A percentile compares a stretch with the other conserved stretches of the same genome.
These are phyloP conservation scores for Nicotiana rustica DNA, from an alignment of 305 asterid species.

Conservation along the genomic window DNA sequence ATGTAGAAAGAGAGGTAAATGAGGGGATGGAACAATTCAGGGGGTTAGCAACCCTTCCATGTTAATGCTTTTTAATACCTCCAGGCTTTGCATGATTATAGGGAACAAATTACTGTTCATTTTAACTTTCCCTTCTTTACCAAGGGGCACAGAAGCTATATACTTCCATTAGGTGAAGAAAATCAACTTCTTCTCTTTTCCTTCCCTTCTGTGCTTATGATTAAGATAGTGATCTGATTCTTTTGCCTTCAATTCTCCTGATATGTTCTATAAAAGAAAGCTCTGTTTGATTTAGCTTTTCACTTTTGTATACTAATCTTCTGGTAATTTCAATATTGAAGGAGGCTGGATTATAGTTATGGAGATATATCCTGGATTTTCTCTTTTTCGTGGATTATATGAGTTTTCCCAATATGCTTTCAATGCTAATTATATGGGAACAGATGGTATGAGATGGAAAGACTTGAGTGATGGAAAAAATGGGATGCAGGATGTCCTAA, in stretches of 20 bases:
- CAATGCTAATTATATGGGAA: constrained; percentile 75
- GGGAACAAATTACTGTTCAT: constrained; percentile 4
- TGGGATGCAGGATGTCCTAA: constrained; percentile 76
- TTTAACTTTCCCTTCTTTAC: constrained; percentile 1
- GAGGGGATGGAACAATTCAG: constrained; percentile 13
- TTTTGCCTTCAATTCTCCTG: constrained; percentile 16
- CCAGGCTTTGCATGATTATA: background rate
- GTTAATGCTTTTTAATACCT: background rate
- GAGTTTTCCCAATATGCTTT: constrained; percentile 88
- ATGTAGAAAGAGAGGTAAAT: constrained; percentile 2
- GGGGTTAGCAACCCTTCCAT: background rate
- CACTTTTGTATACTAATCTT: background rate
- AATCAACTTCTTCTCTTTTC: background rate
- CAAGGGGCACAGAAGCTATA: background rate
- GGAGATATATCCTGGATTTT: constrained; percentile 94
- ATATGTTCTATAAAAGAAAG: constrained; percentile 12
- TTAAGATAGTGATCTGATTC: background rate
- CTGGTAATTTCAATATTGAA: constrained; percentile 45
- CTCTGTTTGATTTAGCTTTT: background rate
- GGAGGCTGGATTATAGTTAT: constrained; percentile 81
- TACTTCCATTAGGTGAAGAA: background rate
- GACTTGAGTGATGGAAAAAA: constrained; percentile 64
- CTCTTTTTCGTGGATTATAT: constrained; percentile 85
- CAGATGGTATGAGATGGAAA: constrained; percentile 90
- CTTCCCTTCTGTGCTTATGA: background rate